Evolutionary conservation across 805 yeast genomes (phyloP).

Genomic region (Candida loeiensis): DNA sequence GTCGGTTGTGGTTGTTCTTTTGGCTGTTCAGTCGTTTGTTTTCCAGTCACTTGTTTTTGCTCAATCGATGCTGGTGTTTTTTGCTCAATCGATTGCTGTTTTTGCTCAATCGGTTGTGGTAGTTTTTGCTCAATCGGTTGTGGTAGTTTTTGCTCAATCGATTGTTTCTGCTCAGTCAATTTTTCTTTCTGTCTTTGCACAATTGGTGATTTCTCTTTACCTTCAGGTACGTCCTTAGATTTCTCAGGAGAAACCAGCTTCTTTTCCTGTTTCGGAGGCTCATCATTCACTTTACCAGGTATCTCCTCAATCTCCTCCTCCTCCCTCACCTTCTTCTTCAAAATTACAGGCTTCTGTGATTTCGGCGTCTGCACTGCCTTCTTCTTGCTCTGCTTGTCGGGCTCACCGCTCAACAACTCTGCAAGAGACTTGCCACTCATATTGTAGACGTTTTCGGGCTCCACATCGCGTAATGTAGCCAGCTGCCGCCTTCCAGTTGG

Average conservation of each 20-base stretch:
- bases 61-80: too few species aligned
- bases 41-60: too few species aligned
- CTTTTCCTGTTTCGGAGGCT: background rate
- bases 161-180: too few species aligned
- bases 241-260: too few species aligned
- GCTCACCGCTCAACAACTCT: conserved; percentile 31
- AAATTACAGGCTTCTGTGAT: conserved; percentile 33
- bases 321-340: conserved; percentile 30
- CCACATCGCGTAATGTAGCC: background rate
- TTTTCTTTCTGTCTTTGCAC: too few species aligned
- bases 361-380: conserved; percentile 23
- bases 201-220: conserved; percentile 8
- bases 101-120: too few species aligned
- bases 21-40: too few species aligned
- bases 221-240: background rate
- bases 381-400: conserved; percentile 15
- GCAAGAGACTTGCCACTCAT: conserved; percentile 36
- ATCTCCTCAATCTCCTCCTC: background rate
- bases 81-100: too few species aligned
- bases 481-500: conserved; percentile 44
- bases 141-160: too few species aligned
- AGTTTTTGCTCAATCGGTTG: too few species aligned
- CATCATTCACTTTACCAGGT: background rate
- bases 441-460: conserved; percentile 5
- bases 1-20: background rate